Conservation (phyloP, 305 asterid genomes). For the Solanum aculeatissimum region DNA sequence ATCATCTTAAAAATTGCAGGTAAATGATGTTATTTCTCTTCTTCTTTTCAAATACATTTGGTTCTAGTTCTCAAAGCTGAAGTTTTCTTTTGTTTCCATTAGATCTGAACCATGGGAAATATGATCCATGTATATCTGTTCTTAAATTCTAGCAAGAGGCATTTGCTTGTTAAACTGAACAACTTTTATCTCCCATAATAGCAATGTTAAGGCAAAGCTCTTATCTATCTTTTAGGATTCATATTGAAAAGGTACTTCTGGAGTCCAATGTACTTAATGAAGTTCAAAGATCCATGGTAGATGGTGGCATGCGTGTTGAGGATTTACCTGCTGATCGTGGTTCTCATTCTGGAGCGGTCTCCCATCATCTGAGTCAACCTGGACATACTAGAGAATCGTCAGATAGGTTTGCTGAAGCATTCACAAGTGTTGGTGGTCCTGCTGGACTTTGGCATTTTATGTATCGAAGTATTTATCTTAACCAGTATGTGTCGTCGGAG, state of each 20-base stretch:
- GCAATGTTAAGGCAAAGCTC: background rate
- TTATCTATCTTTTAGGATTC: conserved; percentile 47
- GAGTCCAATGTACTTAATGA: conserved; percentile 85
- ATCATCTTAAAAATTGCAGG: conserved; percentile 96
- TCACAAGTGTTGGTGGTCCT: conserved; percentile 72
- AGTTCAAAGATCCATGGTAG: conserved; percentile 80
- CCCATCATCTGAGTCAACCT: conserved; percentile 52
- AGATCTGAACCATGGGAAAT: background rate
- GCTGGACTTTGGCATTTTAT: conserved; percentile 98
- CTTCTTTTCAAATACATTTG: background rate
- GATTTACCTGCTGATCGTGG: conserved; percentile 53
- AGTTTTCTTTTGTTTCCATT: background rate
- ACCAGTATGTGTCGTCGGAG: conserved; percentile 91
- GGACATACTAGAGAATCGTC: conserved; percentile 38
- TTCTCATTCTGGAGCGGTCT: conserved; percentile 44
- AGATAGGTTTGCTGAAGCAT: conserved; percentile 32
- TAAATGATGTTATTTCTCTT: conserved; percentile 8
- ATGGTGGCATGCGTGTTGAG: conserved; percentile 87
- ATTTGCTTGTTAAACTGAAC: background rate
- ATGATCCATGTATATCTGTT: background rate
- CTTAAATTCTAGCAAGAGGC: background rate
- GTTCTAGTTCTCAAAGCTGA: background rate
- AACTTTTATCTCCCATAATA: background rate
- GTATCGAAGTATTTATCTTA: conserved; percentile 71
- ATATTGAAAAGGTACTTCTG: conserved; percentile 64